These are phyloP conservation scores for Globisporangium paddicum DNA, from an alignment of 352 stramenopile genomes.

Conservation along the genomic window DNA sequence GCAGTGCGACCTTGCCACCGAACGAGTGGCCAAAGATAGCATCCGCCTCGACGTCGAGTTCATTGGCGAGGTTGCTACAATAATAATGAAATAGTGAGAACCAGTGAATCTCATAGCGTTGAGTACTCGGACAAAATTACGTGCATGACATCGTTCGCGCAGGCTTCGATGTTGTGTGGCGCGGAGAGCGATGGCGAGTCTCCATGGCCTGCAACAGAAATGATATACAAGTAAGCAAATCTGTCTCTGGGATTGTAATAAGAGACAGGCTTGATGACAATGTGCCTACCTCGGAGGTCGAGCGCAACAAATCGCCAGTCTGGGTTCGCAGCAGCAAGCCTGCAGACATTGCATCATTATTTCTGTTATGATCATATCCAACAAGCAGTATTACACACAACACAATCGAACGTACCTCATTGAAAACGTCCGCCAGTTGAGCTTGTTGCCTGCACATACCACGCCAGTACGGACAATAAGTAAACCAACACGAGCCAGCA, in stretches of 20 bases:
- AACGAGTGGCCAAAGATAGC: constrained; percentile 75
- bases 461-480: not conserved
- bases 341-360: constrained; percentile 7
- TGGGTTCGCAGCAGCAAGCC: constrained; percentile 52
- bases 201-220: constrained; percentile 52
- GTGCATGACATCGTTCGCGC: constrained; percentile 65
- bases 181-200: constrained; percentile 63
- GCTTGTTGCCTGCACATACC: constrained; percentile 58
- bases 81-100: not conserved
- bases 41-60: constrained; percentile 52
- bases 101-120: not conserved
- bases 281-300: constrained; percentile 53
- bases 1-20: constrained; percentile 72
- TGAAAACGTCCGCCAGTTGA: constrained; percentile 82
- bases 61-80: constrained; percentile 38
- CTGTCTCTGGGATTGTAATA: too few species aligned
- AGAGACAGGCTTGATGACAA: too few species aligned
- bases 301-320: constrained; percentile 66
- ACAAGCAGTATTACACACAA: not conserved
- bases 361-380: not conserved
- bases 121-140: constrained; percentile 1
- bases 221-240: too few species aligned
- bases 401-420: constrained; percentile 39
- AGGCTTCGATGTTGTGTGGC: constrained; percentile 62
- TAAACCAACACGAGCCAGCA: not conserved